phyloP scores from a whole-genome alignment of 2,329 filamentous ascomycete genomes.

The Zarea fungicola region DNA sequence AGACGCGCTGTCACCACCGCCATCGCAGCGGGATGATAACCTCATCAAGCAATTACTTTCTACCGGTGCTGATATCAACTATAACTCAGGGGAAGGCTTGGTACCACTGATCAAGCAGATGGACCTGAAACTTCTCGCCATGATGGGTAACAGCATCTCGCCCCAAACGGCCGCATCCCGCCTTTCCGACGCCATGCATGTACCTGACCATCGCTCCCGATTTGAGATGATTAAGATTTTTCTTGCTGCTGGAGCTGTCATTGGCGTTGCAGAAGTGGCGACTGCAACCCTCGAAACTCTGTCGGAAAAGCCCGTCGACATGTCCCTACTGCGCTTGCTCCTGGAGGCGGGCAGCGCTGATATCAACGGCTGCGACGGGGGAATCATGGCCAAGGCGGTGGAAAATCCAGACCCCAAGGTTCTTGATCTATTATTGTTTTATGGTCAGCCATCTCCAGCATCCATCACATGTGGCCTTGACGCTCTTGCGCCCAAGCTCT shows the following conservation, averaged over 20 bases:
- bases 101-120: conserved; percentile 42
- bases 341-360: conserved; percentile 48
- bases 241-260: conserved; percentile 39
- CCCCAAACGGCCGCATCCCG: conserved; percentile 43
- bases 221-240: conserved; percentile 44
- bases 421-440: conserved; percentile 40
- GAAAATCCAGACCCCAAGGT: conserved; percentile 42
- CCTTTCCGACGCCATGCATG: conserved; percentile 42
- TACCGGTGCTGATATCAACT: conserved; percentile 50
- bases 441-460: conserved; percentile 39
- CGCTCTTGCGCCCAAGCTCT: conserved; percentile 37
- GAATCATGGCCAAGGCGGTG: conserved; percentile 36
- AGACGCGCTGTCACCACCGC: conserved; percentile 45
- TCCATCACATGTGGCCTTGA: conserved; percentile 40
- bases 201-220: conserved; percentile 36
- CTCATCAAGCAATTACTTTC: conserved; percentile 48
- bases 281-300: conserved; percentile 38
- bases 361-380: conserved; percentile 43
- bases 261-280: conserved; percentile 37
- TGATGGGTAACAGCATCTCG: conserved; percentile 41
- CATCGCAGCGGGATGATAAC: conserved; percentile 42
- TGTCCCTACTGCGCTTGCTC: conserved; percentile 43
- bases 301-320: conserved; percentile 42
- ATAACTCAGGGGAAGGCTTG: conserved; percentile 46
- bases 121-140: conserved; percentile 41